Conservation (phyloP, 2,329 filamentous ascomycete genomes). For the Massarina eburnea region DNA sequence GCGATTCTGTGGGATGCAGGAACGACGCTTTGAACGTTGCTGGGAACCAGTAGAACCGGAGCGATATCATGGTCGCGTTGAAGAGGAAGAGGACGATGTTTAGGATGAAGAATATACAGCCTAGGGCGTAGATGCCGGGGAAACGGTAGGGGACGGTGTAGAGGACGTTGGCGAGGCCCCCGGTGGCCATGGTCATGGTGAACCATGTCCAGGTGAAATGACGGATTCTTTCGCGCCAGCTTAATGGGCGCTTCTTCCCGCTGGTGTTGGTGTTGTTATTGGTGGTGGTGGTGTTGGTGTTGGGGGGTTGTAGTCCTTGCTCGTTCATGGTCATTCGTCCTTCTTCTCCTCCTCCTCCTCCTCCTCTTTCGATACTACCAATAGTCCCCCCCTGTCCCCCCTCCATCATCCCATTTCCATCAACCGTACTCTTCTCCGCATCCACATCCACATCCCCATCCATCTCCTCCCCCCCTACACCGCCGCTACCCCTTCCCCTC, state of each 20-base stretch:
- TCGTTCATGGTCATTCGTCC: too few species aligned
- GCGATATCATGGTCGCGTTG: conserved; percentile 66
- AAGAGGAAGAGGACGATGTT: conserved; percentile 66
- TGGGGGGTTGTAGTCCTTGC: too few species aligned
- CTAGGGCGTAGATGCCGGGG: conserved; percentile 49
- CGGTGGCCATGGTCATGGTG: conserved; percentile 66
- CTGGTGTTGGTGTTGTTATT: too few species aligned
- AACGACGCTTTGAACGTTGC: conserved; percentile 72
- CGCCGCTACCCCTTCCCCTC: conserved; percentile 27
- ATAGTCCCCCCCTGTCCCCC: not conserved
- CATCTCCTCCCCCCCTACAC: not conserved
- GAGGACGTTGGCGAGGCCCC: conserved; percentile 62
- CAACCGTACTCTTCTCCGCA: not conserved
- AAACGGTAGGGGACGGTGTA: conserved; percentile 51
- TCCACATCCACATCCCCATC: not conserved
- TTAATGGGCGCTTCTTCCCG: conserved; percentile 9
- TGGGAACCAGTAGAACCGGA: conserved; percentile 70
- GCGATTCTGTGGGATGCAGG: conserved; percentile 73
- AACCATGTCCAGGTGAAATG: conserved; percentile 80
- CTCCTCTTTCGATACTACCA: conserved; percentile 48
- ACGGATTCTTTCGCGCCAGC: conserved; percentile 58
- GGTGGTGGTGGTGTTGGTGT: too few species aligned
- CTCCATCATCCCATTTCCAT: not conserved
- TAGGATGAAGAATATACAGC: conserved; percentile 51
- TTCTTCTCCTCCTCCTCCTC: conserved; percentile 45